These are phyloP conservation scores for Coemansia sp. DNA, from an alignment of 192 early-diverging fungal species.

Conservation along the genomic window DNA sequence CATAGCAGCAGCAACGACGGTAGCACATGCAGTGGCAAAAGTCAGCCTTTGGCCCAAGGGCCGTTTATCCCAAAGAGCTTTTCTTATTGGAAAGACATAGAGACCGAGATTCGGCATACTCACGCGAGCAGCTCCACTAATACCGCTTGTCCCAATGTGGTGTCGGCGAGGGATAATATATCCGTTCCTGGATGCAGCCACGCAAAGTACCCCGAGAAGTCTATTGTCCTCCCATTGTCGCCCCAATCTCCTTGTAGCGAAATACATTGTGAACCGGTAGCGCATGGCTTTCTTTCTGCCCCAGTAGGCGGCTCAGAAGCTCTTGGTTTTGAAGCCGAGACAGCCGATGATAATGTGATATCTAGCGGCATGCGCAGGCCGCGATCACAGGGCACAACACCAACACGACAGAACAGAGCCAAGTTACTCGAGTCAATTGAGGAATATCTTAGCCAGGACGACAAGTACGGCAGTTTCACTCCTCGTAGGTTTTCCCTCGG, in stretches of 20 bases:
- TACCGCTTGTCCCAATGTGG: conserved; percentile 5
- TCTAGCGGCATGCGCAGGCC: background rate
- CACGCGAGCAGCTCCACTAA: conserved; percentile 9
- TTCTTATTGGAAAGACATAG: conserved; percentile 7
- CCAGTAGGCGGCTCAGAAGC: background rate
- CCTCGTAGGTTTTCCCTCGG: background rate
- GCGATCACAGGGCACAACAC: background rate
- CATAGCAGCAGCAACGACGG: background rate
- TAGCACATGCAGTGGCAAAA: background rate
- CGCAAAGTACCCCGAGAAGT: conserved; percentile 5
- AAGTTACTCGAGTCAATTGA: conserved; percentile 24
- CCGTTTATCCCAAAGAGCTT: background rate
- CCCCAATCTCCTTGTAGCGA: conserved; percentile 4
- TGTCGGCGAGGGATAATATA: conserved; percentile 10
- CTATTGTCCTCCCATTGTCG: conserved; percentile 11
- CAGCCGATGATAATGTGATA: conserved; percentile 5
- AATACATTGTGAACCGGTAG: background rate
- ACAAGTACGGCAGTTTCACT: background rate
- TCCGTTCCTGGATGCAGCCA: conserved; percentile 8
- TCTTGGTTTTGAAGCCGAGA: background rate
- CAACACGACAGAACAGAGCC: background rate
- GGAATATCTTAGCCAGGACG: conserved; percentile 24
- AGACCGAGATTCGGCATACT: background rate
- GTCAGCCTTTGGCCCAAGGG: background rate
- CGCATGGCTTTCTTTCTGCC: background rate